These are phyloP conservation scores for Euphorbia celastroides DNA, from an alignment of 441 rosid genomes.

Conservation along the genomic window DNA sequence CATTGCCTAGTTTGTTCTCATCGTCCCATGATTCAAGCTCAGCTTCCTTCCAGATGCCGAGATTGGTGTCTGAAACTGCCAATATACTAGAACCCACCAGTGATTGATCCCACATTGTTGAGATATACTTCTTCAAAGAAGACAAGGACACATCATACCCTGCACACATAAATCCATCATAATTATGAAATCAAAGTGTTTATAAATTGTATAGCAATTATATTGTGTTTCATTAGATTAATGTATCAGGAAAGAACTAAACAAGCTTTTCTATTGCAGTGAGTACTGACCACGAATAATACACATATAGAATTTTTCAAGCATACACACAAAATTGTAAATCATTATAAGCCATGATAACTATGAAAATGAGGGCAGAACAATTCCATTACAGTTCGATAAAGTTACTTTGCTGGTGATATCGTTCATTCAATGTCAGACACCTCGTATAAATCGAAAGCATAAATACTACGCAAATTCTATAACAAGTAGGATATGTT, in stretches of 20 bases:
- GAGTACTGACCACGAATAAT: not conserved
- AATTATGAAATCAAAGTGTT: conserved; percentile 11
- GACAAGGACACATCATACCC: conserved; percentile 74
- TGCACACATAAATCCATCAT: conserved; percentile 27
- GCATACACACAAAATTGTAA: not conserved
- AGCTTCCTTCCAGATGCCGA: conserved; percentile 72
- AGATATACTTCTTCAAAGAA: conserved; percentile 56
- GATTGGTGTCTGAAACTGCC: conserved; percentile 58
- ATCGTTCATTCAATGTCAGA: conserved; percentile 4
- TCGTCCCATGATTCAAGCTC: conserved; percentile 95
- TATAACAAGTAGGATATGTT: conserved; percentile 7
- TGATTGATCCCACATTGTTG: conserved; percentile 65
- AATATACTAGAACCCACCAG: conserved; percentile 76
- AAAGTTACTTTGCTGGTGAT: conserved; percentile 12
- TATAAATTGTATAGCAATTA: conserved; percentile 9
- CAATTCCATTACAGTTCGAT: conserved; percentile 5
- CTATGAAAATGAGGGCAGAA: conserved; percentile 8
- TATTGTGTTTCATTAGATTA: not conserved
- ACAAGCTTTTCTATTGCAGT: conserved; percentile 4
- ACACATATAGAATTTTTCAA: conserved; percentile 1
- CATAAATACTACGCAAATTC: conserved; percentile 10
- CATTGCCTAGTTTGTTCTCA: conserved; percentile 48
- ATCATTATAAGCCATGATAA: not conserved
- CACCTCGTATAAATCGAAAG: not conserved
- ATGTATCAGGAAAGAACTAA: not conserved